Base-by-base conservation (phyloP, 495 filamentous ascomycete species). In the Lasiosphaeris hirsuta region DNA sequence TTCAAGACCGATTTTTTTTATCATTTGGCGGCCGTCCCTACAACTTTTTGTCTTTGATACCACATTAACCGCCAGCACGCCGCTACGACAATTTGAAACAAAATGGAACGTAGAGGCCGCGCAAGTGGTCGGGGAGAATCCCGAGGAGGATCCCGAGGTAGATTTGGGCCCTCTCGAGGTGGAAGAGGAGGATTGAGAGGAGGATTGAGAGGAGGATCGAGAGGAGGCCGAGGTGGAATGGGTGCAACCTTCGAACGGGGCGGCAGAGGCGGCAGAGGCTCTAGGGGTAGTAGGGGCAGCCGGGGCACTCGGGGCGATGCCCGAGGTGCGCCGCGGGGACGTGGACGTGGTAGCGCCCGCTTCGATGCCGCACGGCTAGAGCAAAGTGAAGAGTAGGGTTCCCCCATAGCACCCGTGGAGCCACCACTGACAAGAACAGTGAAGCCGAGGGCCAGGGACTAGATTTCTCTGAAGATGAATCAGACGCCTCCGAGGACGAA, bases 401-500 rank as follows among this genome's bases (percentile, higher is more conserved):
- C n/a, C 1, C 11, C 10, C 4, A 7, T 43, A 45, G 38, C 7
- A 3, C 30, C 19, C 40, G n/a, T 30, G 19, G 19, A 50, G 19
- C 34, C 18, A 56, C 23, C 7, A 30, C 58, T 43, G 38, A 63
- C 37, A 57, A 17, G 13, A 54, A 58, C 34, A 62, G 59, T 4
- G 61, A 60, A 13, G 51, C 23, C 19, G 62, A 63, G 37, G 57
- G 56, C 4, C 57, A 63, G n/a, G 19, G 55, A 13, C 17, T 10
- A 2, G 36, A 52, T 14, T 43, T 50, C 13, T 66, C 54, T 2
- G 69, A 69, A 17, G 56, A 62, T 19, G 68, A 69, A 18, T 66
- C 69, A 13, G 80, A 77, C 30, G 81, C 84, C 37, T 76, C 75
- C 23, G 74, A 74, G 11, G 62, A 68, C 36, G 72, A 75, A 15